phyloP scores from a whole-genome alignment of 257 asterid species.

The Scutellaria minor region DNA sequence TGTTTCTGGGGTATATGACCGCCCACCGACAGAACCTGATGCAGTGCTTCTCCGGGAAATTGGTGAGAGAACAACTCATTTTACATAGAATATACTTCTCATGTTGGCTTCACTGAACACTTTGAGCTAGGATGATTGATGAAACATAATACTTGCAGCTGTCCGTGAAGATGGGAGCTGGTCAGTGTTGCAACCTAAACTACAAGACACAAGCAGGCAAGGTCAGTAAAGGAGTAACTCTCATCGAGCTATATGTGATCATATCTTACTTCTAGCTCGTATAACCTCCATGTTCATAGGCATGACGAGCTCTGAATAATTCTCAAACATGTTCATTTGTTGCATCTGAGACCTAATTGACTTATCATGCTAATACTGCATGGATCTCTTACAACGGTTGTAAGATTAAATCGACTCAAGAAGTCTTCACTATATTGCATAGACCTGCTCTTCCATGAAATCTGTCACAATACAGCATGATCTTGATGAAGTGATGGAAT shows the following conservation, averaged over 20 bases:
- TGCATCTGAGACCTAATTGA: neutral
- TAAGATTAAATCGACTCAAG: neutral
- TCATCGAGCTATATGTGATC: neutral
- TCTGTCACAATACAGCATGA: too few species aligned
- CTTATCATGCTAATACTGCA: neutral
- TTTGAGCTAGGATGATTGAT: conserved; percentile 27
- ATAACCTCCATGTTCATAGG: neutral
- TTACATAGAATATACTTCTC: conserved; percentile 11
- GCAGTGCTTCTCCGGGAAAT: conserved; percentile 87
- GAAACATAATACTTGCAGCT: conserved; percentile 49
- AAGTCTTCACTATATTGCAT: neutral
- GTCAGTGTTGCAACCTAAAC: conserved; percentile 71
- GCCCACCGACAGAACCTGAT: conserved; percentile 85
- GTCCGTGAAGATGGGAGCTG: conserved; percentile 92
- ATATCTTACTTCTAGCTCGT: neutral
- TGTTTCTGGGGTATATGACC: conserved; percentile 87
- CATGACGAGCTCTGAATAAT: too few species aligned
- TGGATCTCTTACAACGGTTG: neutral
- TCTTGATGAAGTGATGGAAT: neutral
- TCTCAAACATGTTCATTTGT: too few species aligned
- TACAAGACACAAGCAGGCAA: conserved; percentile 54
- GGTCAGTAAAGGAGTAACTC: conserved; percentile 46
- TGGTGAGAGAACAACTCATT: conserved; percentile 49
- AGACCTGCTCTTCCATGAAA: too few species aligned
- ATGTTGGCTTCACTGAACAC: conserved; percentile 3